Evolutionary conservation across 2,329 filamentous ascomycete species (phyloP).

Genomic region (Beauveria caledonica): DNA sequence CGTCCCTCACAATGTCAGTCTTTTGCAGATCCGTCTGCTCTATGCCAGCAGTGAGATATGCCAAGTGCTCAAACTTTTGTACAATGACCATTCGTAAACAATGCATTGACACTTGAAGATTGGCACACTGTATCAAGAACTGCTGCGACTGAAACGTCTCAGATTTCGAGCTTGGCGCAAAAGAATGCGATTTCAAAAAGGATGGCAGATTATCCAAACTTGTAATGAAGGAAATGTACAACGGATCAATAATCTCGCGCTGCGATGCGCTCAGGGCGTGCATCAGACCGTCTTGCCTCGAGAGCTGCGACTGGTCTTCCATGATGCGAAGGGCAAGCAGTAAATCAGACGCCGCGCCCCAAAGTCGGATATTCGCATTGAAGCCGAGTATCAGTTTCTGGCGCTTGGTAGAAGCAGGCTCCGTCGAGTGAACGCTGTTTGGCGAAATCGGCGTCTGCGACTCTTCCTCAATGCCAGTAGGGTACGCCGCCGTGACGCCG

Average conservation of each 20-base stretch:
- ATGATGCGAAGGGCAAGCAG: slow-evolving; percentile 28
- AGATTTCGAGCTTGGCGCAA: slow-evolving; percentile 13
- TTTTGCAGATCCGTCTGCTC: slow-evolving; percentile 28
- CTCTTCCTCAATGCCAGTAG: slow-evolving; percentile 24
- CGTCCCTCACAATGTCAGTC: slow-evolving; percentile 36
- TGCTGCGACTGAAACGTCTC: slow-evolving; percentile 21
- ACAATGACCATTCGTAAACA: slow-evolving; percentile 34
- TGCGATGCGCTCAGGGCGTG: slow-evolving; percentile 18
- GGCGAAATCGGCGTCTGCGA: slow-evolving; percentile 13
- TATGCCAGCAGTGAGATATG: slow-evolving; percentile 21
- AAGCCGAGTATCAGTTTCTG: slow-evolving; percentile 28
- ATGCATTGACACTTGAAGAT: slow-evolving; percentile 32
- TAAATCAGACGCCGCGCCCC: slow-evolving; percentile 32
- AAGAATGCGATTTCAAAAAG: slow-evolving; percentile 25
- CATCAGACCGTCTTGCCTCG: neutral
- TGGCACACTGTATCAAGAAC: slow-evolving; percentile 31
- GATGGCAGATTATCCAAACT: slow-evolving; percentile 31
- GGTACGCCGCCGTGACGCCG: slow-evolving; percentile 30
- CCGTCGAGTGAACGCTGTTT: slow-evolving; percentile 12
- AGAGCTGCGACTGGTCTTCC: slow-evolving; percentile 17
- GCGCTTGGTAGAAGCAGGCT: neutral
- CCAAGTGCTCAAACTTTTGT: slow-evolving; percentile 27
- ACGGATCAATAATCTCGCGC: slow-evolving; percentile 24
- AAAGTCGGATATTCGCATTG: slow-evolving; percentile 33
- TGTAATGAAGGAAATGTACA: slow-evolving; percentile 33